phyloP scores from a whole-genome alignment of 371 early-diverging fungal genomes.

The Funneliformis caledonium region DNA sequence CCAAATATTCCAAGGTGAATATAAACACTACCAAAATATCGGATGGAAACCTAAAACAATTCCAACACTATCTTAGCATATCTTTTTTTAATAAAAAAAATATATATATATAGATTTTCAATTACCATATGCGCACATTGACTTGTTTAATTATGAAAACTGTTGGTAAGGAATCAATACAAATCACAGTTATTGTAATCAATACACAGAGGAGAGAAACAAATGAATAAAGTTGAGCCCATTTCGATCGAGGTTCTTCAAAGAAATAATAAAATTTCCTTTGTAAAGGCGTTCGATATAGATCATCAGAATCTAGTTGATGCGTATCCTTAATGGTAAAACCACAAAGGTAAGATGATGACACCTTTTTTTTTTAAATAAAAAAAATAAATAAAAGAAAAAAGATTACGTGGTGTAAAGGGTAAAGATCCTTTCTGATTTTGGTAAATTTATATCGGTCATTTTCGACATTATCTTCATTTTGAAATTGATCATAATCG shows the following conservation, averaged over 20 bases:
- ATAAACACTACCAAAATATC: neutral
- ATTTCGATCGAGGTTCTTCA: conserved; percentile 11
- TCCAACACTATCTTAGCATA: no score
- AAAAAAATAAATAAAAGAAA: no score
- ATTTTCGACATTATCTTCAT: no score
- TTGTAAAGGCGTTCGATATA: conserved; percentile 2
- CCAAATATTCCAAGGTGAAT: conserved; percentile 27
- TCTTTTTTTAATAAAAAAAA: no score
- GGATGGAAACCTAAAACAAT: conserved; percentile 10
- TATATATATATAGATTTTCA: neutral
- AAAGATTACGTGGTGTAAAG: no score
- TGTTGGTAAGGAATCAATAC: conserved; percentile 13
- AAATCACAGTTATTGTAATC: neutral
- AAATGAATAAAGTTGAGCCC: neutral
- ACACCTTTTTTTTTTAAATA: no score
- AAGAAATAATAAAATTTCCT: conserved; percentile 35
- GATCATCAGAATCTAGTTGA: neutral
- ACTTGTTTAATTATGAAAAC: neutral
- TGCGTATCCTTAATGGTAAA: neutral
- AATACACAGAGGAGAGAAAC: neutral
- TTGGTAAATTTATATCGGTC: no score
- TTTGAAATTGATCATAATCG: no score
- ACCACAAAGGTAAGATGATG: no score
- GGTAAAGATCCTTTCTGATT: no score
- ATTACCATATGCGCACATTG: neutral